Base-by-base conservation (phyloP, 805 yeast genomes). In the Teunomyces cretensis region DNA sequence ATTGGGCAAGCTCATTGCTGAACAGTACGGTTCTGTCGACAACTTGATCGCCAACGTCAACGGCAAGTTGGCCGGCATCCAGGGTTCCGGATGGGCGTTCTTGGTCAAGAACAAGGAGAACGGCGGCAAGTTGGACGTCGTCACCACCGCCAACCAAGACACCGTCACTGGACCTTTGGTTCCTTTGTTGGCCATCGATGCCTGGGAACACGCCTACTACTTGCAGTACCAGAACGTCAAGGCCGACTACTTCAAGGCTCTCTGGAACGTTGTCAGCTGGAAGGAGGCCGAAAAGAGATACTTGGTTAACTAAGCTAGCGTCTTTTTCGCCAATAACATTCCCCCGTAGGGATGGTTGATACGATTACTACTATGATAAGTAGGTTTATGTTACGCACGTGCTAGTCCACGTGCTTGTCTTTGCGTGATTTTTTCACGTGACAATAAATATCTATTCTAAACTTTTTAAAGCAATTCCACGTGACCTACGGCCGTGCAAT, bases 151-250 rank as follows among this genome's bases (percentile, higher is more conserved):
- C 55, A 89, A 89, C 76, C 97, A 89, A 72, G 96, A 89, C 69
- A 86, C 94, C 13, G 89, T 86, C 33, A 73, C 82, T 40, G 87
- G 88, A 40, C 64, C 79, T 8, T 76, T 80, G 64, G 72, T 79
- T 39, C 96, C 96, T 37, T 70, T 90, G 58, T 78, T 90, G 45
- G 96, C 96, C 44, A 86, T 89, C 62, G 97, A 89, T 59, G 96
- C 96, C 49, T 89, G 97, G 97, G 97, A 89, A 71, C 97, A 89
- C 63, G 96, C 97, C 44, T 89, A 89, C 78, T 89, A 89, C 78
- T 77, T 90, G 69, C 96, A 89, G 70, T 89, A 89, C 76, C 84
- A 87, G 74, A 89, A 89, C 74, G 90, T 84, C 64, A 89, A 90
- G 78, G 95, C 68, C 37, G 96, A 89, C 62, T 89, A 90, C 75